Base-by-base conservation (phyloP, 75 land plant species). In the Pinus albicaulis region DNA sequence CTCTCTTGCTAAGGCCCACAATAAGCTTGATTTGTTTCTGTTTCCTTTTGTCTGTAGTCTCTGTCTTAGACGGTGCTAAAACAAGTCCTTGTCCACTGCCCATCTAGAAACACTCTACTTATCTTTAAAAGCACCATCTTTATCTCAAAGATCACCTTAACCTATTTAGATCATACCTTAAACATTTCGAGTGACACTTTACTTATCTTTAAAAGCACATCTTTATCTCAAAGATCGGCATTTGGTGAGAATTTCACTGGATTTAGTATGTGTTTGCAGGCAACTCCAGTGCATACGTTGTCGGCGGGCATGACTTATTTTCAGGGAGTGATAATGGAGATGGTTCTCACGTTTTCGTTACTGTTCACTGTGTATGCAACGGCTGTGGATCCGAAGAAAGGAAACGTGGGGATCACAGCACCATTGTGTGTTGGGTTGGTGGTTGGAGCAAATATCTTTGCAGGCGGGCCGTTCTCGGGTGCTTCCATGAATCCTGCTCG, bases 401-500 rank as follows among this genome's bases (percentile, higher is more conserved):
- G 86, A 15, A 16, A 60, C 2, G 76, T 79, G n/a, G 77, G 59
- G 38, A 10, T 55, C 6, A 36, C 75, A 22, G 75, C 78, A 24
- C 96, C 96, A 12, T 15, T 84, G 52, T 80, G 92, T 3, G 86
- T 87, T 57, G 96, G 92, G 66, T 80, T 91, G 53, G 86, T 90
- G 36, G 96, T 93, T 70, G 82, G 82, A 13, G 96, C 94, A 14
- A 86, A 90, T 81, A 89, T 93, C 80, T 75, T 96, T 22, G 91
- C 92, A 16, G 97, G 91, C 31, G 95, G 92, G 58, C 81, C 93
- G 20, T 96, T 90, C 85, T 89, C 92, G 7, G 92, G 99, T 57
- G 98, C 95, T 2, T 94, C 95, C 20, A 92, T 97, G 95, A 94
- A 97, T 86, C 99, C 99, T 5, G 99, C 93, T 0, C 79, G 99